Evolutionary conservation across 2,329 filamentous ascomycete genomes (phyloP).

Genomic region (Cyphellophora attinorum): DNA sequence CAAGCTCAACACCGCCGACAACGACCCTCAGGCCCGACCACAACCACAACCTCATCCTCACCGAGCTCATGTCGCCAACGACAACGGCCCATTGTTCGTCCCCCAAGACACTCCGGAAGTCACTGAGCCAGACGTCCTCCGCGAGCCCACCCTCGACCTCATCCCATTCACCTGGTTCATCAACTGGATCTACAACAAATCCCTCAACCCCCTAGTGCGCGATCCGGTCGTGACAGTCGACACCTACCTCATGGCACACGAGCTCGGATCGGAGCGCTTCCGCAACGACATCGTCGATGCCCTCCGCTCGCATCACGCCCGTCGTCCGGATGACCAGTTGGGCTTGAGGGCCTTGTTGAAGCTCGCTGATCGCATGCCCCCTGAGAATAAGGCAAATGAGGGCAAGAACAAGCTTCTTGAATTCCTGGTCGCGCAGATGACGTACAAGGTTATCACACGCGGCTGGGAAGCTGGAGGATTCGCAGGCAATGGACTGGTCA

Average conservation of each 20-base stretch:
- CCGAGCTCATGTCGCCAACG: not conserved
- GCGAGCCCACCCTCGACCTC: not conserved
- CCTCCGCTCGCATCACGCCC: not conserved
- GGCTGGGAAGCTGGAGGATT: not conserved
- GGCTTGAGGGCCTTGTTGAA: not conserved
- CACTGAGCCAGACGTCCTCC: not conserved
- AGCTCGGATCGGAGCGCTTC: not conserved
- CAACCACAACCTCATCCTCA: no score
- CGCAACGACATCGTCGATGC: not conserved
- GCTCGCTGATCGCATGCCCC: not conserved
- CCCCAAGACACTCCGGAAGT: not conserved
- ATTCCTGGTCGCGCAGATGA: not conserved
- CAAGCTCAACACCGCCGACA: not conserved
- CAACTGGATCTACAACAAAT: conserved; percentile 1
- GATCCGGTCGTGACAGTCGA: not conserved
- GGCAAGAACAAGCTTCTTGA: not conserved
- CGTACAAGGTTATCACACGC: not conserved
- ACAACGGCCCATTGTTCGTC: not conserved
- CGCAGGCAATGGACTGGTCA: not conserved
- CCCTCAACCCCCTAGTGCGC: not conserved
- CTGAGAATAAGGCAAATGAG: not conserved
- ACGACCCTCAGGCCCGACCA: no score
- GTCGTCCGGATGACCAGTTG: not conserved
- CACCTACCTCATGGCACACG: not conserved
- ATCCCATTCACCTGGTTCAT: not conserved